Base-by-base conservation (phyloP, 2,329 filamentous ascomycete genomes). In the Ophiostoma sp. region DNA sequence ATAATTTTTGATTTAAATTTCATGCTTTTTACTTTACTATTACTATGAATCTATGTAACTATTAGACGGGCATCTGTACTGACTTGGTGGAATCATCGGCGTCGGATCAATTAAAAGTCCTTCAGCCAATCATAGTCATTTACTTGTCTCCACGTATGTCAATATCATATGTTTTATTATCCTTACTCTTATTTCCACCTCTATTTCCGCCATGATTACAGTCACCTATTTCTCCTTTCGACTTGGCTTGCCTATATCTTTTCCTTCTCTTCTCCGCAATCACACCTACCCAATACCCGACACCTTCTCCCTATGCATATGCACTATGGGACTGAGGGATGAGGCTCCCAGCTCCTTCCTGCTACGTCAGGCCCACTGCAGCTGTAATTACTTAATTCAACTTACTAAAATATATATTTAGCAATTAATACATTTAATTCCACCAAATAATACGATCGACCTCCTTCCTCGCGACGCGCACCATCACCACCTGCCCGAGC, bases 391-490 rank as follows among this genome's bases (percentile, higher is more conserved):
- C 8, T n/a, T n/a, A n/a, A n/a, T n/a, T n/a, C n/a, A n/a, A n/a
- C n/a, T n/a, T n/a, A n/a, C n/a, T n/a, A n/a, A 31, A 41, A 41
- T 8, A 57, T 57, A 57, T 11, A 13, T 57, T 13, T 27, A 57
- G 10, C 11, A 17, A 62, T 62, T 4, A 4, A 13, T 60, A 11
- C 17, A 15, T 62, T 33, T 6, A 48, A 48, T 48, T 48, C 44
- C 44, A 41, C 44, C 17, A n/a, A n/a, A 48, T n/a, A 48, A 20
- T 48, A 39, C 23, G 1, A 54, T 54, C 27, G 13, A 33, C 23
- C 57, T 62, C 23, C 23, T 57, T 57, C 27, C n/a, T 33, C 57
- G 54, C 54, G 57, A 62, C 57, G 57, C 57, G 52, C 52, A 27
- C 44, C 44, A 20, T 7, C 52, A 62, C 17, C 23, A 33, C 57